Evolutionary conservation across 805 yeast species (phyloP).

Genomic region (Candida coquimbonensis): DNA sequence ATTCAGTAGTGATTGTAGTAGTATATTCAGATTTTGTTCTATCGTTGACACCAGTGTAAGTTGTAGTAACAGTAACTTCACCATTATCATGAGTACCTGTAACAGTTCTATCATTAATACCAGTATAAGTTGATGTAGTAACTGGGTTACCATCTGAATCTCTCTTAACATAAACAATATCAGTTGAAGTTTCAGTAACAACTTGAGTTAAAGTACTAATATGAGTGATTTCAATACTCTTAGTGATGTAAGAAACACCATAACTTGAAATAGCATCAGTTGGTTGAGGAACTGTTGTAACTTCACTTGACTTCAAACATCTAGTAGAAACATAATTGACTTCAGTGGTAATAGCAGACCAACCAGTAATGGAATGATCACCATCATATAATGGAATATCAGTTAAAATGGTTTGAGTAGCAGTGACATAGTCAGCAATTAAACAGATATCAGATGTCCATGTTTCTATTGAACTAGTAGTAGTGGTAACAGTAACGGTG

Average conservation of each 20-base stretch:
- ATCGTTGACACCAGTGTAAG: not conserved
- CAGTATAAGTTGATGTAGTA: not conserved
- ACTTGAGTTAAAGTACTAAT: conserved; percentile 16
- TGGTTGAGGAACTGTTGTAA: conserved; percentile 15
- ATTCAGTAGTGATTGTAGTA: conserved; percentile 1
- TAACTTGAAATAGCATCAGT: conserved; percentile 14
- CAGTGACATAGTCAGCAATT: conserved; percentile 19
- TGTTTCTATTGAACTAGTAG: conserved; percentile 1
- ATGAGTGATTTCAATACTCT: conserved; percentile 15
- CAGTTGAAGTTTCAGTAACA: conserved; percentile 18
- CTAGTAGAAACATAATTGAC: conserved; percentile 14
- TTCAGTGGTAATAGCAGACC: conserved; percentile 13
- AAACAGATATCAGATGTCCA: conserved; percentile 16
- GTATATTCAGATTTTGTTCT: not conserved
- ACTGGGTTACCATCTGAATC: conserved; percentile 1
- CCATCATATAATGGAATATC: conserved; percentile 17
- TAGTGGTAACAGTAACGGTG: conserved; percentile 4
- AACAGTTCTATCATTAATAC: not conserved
- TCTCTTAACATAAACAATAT: conserved; percentile 11
- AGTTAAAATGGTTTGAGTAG: conserved; percentile 16
- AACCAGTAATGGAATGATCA: conserved; percentile 18
- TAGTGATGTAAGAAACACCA: conserved; percentile 18
- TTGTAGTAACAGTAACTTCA: too few species aligned
- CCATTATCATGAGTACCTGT: not conserved
- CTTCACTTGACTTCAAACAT: conserved; percentile 16